Percentiles rank a stretch among this genome's conserved stretches.
Conservation (phyloP, 169 alveolate genomes). For the Plasmodium relictum region DNA sequence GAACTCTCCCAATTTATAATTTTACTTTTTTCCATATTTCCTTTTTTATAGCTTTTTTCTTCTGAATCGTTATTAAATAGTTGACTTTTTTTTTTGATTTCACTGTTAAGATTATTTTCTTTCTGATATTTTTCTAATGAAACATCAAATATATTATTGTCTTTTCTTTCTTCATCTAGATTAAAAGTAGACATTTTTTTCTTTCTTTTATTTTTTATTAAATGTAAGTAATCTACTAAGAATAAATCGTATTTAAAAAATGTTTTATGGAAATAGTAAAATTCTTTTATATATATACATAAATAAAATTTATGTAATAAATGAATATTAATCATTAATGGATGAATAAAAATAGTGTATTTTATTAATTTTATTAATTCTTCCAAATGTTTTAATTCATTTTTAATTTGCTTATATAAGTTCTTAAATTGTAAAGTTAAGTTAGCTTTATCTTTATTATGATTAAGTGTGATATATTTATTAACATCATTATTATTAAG, state of each 20-base stretch:
- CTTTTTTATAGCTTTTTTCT: not conserved
- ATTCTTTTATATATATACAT: constrained; percentile 64
- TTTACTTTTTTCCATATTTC: not conserved
- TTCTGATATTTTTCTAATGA: not conserved
- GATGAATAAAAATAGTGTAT: constrained; percentile 53
- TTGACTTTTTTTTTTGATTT: not conserved
- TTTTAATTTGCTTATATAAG: constrained; percentile 56
- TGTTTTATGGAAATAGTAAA: constrained; percentile 54
- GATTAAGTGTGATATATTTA: constrained; percentile 55
- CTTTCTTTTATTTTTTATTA: constrained; percentile 56
- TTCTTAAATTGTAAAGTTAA: constrained; percentile 46
- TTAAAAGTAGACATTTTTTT: not conserved
- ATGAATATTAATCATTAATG: constrained; percentile 60
- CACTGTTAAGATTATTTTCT: not conserved
- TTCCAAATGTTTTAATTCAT: constrained; percentile 29
- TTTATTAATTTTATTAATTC: constrained; percentile 29
- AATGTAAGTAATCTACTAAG: constrained; percentile 22
- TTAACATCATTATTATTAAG: constrained; percentile 67
- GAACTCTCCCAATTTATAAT: not conserved
- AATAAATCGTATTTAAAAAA: constrained; percentile 72
- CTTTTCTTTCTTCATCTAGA: not conserved
- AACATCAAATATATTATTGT: not conserved
- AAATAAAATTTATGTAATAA: constrained; percentile 52
- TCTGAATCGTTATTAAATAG: not conserved
- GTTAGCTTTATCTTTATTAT: constrained; percentile 62